Conservation (phyloP, 208 protist species). For the Plasmodiophora brassicae region DNA sequence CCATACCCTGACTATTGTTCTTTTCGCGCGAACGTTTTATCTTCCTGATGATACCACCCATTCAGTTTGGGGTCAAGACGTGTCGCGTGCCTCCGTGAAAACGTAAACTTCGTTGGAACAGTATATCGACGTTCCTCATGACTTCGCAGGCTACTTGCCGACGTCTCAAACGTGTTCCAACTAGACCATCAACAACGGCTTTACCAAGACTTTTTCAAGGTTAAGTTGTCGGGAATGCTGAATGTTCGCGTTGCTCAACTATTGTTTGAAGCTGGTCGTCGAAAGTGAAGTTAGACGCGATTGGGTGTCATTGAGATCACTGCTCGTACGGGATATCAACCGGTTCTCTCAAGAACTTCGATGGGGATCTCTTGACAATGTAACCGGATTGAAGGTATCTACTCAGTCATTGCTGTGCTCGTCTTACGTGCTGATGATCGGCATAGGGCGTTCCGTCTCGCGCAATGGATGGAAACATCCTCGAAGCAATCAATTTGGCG, state of each 20-base stretch:
- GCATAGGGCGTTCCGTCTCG: slow-evolving; percentile 42
- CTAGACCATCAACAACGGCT: slow-evolving; percentile 37
- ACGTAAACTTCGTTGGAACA: background rate
- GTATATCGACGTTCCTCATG: background rate
- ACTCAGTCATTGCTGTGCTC: background rate
- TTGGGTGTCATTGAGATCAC: background rate
- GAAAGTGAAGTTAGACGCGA: background rate
- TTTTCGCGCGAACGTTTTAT: background rate
- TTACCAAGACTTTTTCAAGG: slow-evolving; percentile 60
- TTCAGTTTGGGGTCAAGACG: background rate
- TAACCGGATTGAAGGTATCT: background rate
- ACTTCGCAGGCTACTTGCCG: background rate
- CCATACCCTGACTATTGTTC: background rate
- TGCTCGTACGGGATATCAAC: slow-evolving; percentile 5
- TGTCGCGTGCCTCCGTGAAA: too few relatives aligned
- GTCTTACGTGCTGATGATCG: background rate
- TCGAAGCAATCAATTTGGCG: slow-evolving; percentile 66
- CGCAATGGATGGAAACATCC: slow-evolving; percentile 60
- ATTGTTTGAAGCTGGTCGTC: background rate
- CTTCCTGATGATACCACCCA: background rate
- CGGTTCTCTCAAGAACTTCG: slow-evolving; percentile 3
- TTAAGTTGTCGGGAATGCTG: slow-evolving; percentile 32
- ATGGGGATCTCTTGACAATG: background rate
- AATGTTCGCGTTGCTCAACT: background rate
- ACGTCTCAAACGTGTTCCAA: slow-evolving; percentile 33